Evolutionary conservation across 345 rosid species (phyloP), one percentile per base, ranked within the genome.

Genomic region (Moricandia moricandioides): DNA sequence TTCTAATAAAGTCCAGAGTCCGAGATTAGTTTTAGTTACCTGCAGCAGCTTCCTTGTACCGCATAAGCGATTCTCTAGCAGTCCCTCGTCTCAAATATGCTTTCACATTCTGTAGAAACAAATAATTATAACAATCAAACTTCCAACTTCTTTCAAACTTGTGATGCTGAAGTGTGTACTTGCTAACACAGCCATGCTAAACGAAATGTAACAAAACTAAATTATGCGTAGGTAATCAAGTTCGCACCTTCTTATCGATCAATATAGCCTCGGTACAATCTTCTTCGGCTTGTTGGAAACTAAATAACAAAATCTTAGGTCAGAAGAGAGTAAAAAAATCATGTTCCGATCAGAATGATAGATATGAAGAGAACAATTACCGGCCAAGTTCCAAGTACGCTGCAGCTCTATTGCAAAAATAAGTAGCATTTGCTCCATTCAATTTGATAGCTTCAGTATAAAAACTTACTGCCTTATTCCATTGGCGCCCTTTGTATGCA

Each of bases 31-130:
- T 11, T 67, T 58, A 47, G 67, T 76, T 77, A 90, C 97, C 98
- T 84, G 86, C 87, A 72, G 83, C 84, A 74, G 98, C 91, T 76
- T 90, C 96, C 77, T 94, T 86, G 75, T 94, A 82, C 70, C 79
- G 72, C 33, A 81, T 72, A 69, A 94, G 97, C 4, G 96, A 84
- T 84, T 91, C 98, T 69, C 94, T 87, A 57, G 97, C 96, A 2
- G 97, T 85, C 79, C 97, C 98, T 31, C 96, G 93, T 77, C 98
- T 89, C 79, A 94, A 65, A 82, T 91, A 91, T 2, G 97, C 97
- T 85, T 91, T 94, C 58, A 94, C 97, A 83, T 88, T 94, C 97
- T 94, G 87, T 26, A 54, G 12, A 79, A 30, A 70, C 73, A 79
- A 24, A 29, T 10, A 40, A 21, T 10, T 52, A 52, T 31, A 27